Evolutionary conservation across 31 red algal genomes (phyloP).

Genomic region (Odonthalia washingtoniensis): DNA sequence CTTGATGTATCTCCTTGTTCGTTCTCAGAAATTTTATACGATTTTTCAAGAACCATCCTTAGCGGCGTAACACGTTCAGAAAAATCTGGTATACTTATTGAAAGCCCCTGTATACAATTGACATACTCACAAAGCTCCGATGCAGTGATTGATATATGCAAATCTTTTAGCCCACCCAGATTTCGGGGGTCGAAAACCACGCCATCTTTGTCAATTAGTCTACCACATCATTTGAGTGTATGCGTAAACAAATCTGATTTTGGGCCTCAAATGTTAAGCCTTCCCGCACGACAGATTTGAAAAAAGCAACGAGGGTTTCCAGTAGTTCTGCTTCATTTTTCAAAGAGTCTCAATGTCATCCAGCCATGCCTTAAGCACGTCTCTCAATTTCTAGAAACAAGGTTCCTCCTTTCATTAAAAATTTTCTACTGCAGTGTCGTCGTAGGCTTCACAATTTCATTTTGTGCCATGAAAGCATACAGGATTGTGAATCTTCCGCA

Average conservation of each 20-base stretch:
- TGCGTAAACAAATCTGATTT: neutral
- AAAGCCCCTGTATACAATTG: too few relatives aligned
- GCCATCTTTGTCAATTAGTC: neutral
- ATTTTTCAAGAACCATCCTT: too few relatives aligned
- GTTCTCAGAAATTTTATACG: neutral
- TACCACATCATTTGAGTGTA: slow-evolving; percentile 29
- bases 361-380: slow-evolving; percentile 40
- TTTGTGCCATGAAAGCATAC: too few relatives aligned
- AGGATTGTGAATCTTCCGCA: too few relatives aligned
- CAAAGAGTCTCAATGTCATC: slow-evolving; percentile 25
- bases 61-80: too few relatives aligned
- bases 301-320: slow-evolving; percentile 26
- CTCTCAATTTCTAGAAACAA: too few relatives aligned
- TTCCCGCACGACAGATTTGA: neutral
- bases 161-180: too few relatives aligned
- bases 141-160: too few relatives aligned
- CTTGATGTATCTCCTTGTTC: neutral
- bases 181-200: neutral
- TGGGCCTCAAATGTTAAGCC: neutral
- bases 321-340: neutral
- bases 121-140: neutral
- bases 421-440: too few relatives aligned
- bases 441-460: too few relatives aligned
- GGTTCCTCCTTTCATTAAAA: too few relatives aligned
- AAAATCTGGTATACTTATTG: too few relatives aligned